Percentiles rank a stretch among this genome's conserved stretches.
Evolutionary conservation across 83 land plant species (phyloP).

Genomic region (Picea mariana): DNA sequence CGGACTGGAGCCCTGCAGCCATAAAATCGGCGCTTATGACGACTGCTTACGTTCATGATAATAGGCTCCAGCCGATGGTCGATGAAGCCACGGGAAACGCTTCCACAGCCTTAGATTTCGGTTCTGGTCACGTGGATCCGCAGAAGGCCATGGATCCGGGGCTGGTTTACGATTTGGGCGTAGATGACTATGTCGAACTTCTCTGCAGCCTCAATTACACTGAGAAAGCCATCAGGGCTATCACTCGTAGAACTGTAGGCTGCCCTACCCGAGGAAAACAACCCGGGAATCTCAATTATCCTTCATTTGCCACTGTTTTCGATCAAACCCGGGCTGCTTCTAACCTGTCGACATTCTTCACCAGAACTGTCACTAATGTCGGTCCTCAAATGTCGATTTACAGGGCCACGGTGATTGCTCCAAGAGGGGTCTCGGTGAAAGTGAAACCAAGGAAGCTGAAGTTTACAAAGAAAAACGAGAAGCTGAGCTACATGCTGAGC

Average conservation of each 20-base stretch:
- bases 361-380: neutral
- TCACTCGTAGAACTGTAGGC: constrained; percentile 21
- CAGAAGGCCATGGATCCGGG: neutral
- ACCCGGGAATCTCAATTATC: neutral
- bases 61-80: too few species aligned
- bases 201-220: constrained; percentile 11
- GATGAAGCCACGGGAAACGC: too few species aligned
- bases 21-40: too few species aligned
- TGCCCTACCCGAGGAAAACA: constrained; percentile 12
- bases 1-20: too few species aligned
- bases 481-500: neutral
- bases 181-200: constrained; percentile 4
- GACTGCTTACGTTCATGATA: too few species aligned
- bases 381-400: neutral
- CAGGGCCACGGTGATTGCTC: too few species aligned
- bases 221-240: neutral
- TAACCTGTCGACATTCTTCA: neutral
- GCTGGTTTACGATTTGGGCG: constrained; percentile 1
- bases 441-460: constrained; percentile 13
- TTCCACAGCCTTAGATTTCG: too few species aligned
- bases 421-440: neutral
- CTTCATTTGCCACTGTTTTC: constrained; percentile 18
- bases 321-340: neutral
- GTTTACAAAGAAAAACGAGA: neutral
- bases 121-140: constrained; percentile 51